Percentiles rank a stretch among this genome's conserved stretches.
Conservation (phyloP, 371 early-diverging fungal genomes). For the Lichtheimia corymbifera region DNA sequence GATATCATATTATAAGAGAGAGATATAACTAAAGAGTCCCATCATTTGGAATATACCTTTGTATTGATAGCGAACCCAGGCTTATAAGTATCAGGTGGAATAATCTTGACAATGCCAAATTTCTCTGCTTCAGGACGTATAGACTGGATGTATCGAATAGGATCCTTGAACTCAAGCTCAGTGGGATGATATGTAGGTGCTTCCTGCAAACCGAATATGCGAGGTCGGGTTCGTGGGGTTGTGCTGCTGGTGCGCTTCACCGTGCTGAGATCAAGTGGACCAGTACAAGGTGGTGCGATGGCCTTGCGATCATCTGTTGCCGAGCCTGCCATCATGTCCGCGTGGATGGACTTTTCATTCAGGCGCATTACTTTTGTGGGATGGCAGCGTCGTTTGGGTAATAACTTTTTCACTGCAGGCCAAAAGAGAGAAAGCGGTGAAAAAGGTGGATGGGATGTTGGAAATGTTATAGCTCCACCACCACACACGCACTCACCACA, state of each 20-base stretch:
- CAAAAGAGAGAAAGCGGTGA: conserved; percentile 12
- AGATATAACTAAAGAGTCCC: background rate
- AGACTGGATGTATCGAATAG: conserved; percentile 78
- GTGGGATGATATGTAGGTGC: conserved; percentile 87
- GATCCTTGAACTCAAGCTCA: conserved; percentile 81
- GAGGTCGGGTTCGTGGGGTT: conserved; percentile 36
- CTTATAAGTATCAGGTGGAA: conserved; percentile 88
- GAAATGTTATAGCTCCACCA: too few relatives aligned
- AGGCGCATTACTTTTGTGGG: conserved; percentile 12
- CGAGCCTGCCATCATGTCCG: background rate
- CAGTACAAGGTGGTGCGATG: background rate
- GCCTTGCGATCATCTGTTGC: conserved; percentile 8
- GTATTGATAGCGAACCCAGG: conserved; percentile 85
- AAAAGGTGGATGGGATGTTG: conserved; percentile 10
- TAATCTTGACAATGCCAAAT: conserved; percentile 90
- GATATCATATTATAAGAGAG: background rate
- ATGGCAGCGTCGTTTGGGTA: background rate
- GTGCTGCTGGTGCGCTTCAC: conserved; percentile 21
- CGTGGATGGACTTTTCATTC: conserved; percentile 13
- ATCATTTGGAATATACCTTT: conserved; percentile 57
- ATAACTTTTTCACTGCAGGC: conserved; percentile 5
- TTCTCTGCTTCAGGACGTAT: conserved; percentile 80
- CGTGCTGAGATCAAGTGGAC: conserved; percentile 18
- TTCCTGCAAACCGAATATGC: conserved; percentile 68
- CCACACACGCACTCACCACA: too few relatives aligned